Base-by-base conservation (phyloP, 2,329 filamentous ascomycete species). In the Fusarium avenaceum region DNA sequence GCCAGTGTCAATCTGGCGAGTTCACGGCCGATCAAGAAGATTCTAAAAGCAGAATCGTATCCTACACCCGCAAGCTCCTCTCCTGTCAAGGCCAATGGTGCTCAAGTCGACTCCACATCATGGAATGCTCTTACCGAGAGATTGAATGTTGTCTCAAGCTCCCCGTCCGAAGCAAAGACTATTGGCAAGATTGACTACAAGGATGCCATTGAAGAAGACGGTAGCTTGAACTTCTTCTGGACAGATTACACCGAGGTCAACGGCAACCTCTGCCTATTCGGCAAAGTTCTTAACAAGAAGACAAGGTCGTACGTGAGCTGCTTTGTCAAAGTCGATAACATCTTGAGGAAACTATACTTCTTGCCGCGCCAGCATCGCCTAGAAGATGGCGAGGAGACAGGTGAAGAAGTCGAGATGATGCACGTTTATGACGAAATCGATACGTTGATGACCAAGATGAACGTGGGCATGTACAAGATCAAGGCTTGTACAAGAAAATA, bases 271-370 rank as follows among this genome's bases (percentile, higher is more conserved):
- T 98, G 94, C 77, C 86, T 99, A 13, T 98, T 99, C 76, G 96
- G 96, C 67, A 99, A 99, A 77, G 95, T 97, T 24, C 89, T 94
- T 73, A 94, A 97, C 81, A 97, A 94, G 79, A 91, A 89, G 73
- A 92, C 88, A 2, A 89, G 87, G 51, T 84, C 84, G 43, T 94
- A 92, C 76, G 91, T 94, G 62, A 99, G 96, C 80, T 96, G 94
- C 74, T 98, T 99, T 74, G 87, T 97, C 78, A 98, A 98, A 79
- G 84, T 99, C 20, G 94, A 99, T 83, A 97, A 97, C 71, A 92
- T 99, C 62, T 80, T 97, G 54, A 89, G 96, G 62, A 98, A 97
- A 76, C 85, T 99, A 0, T 99, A 90, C 79, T 99, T 99, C 76
- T 83, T 99, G 39, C 96, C 96, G 7, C 91, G 96, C 43, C 85